Evolutionary conservation across 2,329 filamentous ascomycete species (phyloP), one percentile per base, ranked within the genome.

Genomic region (Rhynchosporium agropyri): DNA sequence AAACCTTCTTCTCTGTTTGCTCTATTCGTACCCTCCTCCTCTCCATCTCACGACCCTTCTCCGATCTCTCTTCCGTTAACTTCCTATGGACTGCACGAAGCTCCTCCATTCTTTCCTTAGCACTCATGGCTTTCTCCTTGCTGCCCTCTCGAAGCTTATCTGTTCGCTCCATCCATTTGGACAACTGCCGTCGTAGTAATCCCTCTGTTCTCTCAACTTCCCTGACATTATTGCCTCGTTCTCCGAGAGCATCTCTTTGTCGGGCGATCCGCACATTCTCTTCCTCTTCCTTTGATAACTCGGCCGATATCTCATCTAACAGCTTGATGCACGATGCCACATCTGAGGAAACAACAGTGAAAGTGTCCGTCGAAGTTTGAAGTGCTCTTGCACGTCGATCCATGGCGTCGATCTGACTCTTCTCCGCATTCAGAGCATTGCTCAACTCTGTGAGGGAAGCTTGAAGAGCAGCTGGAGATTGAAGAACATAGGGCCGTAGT

Each of bases 1-100:
- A 71, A 80, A 92, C 92, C 90, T 98, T 98, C 80, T 98, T 98
- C 83, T 98, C 94, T 8, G 92, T 97, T 80, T 97, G 92, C 78
- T 99, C 95, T 67, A 99, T 98, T 65, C 93, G 83, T n/a, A 97
- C 91, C 69, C 91, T 86, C 71, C 93, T 83, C 74, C 90, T 87
- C 80, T 99, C 95, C 79, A 98, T 96, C 73, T 98, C 94, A 63
- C 91, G 89, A 40, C 89, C 89, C 78, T 96, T 96, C 60, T 95
- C 91, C 1, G 84, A 85, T 66, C 93, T 84, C 80, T 99, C 94
- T 73, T 94, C 90, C 0, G 89, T 90, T 65, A 98, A 80, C 74
- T 87, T 87, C 72, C 86, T 86, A 76, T 99, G 94, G 53, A 92
- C 84, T 3, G 83, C 86, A 61, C 91, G 84, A 61, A 99, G 80